Evolutionary conservation across 108 stramenopile species (phyloP).

Genomic region (Nitzschia palea): DNA sequence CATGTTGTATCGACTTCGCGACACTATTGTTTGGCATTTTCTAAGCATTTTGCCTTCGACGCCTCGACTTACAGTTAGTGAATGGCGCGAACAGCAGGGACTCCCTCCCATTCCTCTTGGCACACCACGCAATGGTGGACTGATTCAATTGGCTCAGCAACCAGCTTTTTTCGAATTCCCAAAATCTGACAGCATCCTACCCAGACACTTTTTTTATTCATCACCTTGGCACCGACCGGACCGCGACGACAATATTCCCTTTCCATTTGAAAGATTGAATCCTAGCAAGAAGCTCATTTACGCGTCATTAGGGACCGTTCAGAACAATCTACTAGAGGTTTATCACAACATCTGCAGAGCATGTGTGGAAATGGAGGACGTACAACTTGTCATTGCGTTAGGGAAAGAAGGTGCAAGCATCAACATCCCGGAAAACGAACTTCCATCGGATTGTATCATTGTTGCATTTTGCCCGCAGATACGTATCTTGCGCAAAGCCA

Average conservation of each 20-base stretch:
- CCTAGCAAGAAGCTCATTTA: not conserved
- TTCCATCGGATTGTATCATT: not conserved
- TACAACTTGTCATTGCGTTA: conserved; percentile 4
- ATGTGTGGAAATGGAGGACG: not conserved
- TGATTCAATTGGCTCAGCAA: conserved; percentile 10
- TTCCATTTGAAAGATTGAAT: conserved; percentile 7
- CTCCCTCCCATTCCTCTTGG: not conserved
- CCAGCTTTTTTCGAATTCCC: conserved; percentile 14
- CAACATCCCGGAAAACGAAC: not conserved
- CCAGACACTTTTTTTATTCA: conserved; percentile 4
- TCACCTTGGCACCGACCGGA: not conserved
- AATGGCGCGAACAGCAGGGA: not conserved
- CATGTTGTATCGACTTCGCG: not conserved
- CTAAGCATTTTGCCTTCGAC: not conserved
- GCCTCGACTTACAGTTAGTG: not conserved
- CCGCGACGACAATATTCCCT: not conserved
- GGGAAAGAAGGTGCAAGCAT: not conserved
- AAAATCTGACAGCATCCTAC: not conserved
- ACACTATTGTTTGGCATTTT: not conserved
- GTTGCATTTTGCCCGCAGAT: conserved; percentile 3
- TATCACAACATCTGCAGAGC: conserved; percentile 1
- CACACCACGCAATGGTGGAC: not conserved
- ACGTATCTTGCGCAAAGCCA: not conserved
- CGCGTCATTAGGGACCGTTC: conserved; percentile 12
- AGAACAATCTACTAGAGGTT: not conserved